Evolutionary conservation across 192 early-diverging fungal genomes (phyloP), one percentile per base, ranked within the genome.

Genomic region (Powellomyces hirtus): DNA sequence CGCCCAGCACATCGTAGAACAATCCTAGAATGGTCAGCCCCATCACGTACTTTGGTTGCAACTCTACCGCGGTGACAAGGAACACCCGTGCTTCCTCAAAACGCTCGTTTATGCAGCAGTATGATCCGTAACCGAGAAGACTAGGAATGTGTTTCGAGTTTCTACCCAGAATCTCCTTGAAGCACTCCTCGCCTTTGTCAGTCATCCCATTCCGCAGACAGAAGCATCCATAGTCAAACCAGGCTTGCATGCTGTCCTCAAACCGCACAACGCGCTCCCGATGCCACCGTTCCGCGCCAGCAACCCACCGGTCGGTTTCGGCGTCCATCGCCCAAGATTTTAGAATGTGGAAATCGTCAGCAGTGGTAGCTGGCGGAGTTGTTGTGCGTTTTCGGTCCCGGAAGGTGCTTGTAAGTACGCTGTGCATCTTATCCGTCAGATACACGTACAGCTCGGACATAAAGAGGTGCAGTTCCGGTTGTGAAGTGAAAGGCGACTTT

Each of bases 221-320:
- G 45, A 85, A 87, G 29, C 73, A 72, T 7, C 83, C 83, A 62
- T 87, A 87, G 45, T 87, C 85, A 33, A 80, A 87, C 85, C 85
- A 87, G 36, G 81, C 78, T 45, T 78, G 72, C 36, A 77, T 57
- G 49, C 82, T 85, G 58, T 84, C 85, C 51, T 84, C 81, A 62
- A 74, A 87, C 59, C 79, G 83, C 22, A 79, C 81, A 27, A 87
- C 71, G 20, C 85, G 59, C 52, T 87, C 81, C 58, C 78, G 71
- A 59, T 87, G 82, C 52, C 85, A 87, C 13, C 59, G 29, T n/a
- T 71, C 71, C 8, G 80, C 80, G 18, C 77, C 30, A 22, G 35
- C 20, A 10, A 73, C 42, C 24, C 77, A 65, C 31, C 73, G 49
- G 53, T 83, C 78, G 26, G 34, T 20, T 59, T 87, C 85, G 14